These are phyloP conservation scores for Hygrophorus pudorinus DNA, from an alignment of 768 basidiomycete species.

Conservation along the genomic window DNA sequence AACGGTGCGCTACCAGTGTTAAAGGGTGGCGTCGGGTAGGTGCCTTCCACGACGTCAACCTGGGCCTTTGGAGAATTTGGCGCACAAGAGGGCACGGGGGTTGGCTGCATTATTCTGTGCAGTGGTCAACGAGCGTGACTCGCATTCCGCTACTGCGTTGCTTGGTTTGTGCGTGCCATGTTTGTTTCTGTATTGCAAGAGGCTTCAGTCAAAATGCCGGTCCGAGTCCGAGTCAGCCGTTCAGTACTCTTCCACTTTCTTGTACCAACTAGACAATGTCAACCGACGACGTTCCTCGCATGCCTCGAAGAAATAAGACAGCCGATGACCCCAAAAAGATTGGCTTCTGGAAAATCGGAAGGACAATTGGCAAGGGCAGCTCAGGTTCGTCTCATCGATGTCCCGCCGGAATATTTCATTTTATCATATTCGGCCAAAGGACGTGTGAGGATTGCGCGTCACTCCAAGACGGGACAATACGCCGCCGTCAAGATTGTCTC, in stretches of 20 bases:
- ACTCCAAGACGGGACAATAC: conserved; percentile 79
- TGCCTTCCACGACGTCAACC: conserved; percentile 17
- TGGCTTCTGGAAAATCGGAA: conserved; percentile 76
- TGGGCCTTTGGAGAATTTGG: conserved; percentile 29
- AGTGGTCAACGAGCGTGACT: background rate
- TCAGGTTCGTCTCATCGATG: conserved; percentile 44
- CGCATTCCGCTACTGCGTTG: background rate
- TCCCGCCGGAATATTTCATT: background rate
- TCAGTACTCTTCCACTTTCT: background rate
- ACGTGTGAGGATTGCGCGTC: conserved; percentile 81
- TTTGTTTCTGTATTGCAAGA: background rate
- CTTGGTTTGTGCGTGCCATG: too few species aligned
- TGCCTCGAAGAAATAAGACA: conserved; percentile 16
- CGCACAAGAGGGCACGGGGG: conserved; percentile 55
- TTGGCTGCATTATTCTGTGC: conserved; percentile 43
- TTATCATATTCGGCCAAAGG: conserved; percentile 34
- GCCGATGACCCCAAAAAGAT: conserved; percentile 53
- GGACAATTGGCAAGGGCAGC: conserved; percentile 74
- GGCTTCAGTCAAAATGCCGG: background rate
- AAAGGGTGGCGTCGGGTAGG: conserved; percentile 48
- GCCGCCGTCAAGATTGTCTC: conserved; percentile 94
- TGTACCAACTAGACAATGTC: background rate
- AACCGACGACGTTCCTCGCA: conserved; percentile 13
- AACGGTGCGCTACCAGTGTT: conserved; percentile 66
- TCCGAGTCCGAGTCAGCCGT: background rate